A percentile compares a stretch with the other conserved stretches of the same genome.
phyloP scores from a whole-genome alignment of 768 basidiomycete species.

The Boletus coccyginus region DNA sequence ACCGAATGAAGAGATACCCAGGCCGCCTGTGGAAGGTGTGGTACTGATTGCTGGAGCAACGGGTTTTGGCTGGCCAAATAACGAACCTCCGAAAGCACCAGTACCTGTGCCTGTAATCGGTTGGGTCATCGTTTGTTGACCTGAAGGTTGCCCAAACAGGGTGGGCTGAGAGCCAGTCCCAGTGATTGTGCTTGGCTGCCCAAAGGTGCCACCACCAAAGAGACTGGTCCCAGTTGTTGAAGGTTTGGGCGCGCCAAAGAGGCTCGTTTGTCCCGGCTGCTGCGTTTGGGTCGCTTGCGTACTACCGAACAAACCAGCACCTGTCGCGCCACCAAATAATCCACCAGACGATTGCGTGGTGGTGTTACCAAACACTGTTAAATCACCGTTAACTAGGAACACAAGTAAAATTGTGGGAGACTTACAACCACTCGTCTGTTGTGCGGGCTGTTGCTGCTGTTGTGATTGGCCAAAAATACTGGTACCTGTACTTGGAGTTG shows the following conservation, averaged over 20 bases:
- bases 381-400: constrained; percentile 8
- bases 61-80: constrained; percentile 53
- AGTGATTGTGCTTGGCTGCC: constrained; percentile 37
- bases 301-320: constrained; percentile 34
- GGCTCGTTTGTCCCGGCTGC: constrained; percentile 33
- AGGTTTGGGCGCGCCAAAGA: constrained; percentile 31
- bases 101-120: constrained; percentile 31
- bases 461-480: constrained; percentile 34
- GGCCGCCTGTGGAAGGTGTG: constrained; percentile 38
- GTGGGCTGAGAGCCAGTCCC: constrained; percentile 29
- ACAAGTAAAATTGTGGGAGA: not conserved
- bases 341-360: constrained; percentile 29
- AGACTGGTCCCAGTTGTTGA: constrained; percentile 34
- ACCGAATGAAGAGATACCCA: constrained; percentile 42
- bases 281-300: constrained; percentile 37
- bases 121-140: constrained; percentile 41
- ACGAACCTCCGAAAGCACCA: constrained; percentile 36
- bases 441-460: constrained; percentile 39
- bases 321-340: constrained; percentile 37
- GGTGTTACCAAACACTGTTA: constrained; percentile 38
- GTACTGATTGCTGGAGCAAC: constrained; percentile 47
- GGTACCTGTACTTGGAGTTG: constrained; percentile 16
- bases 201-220: constrained; percentile 53
- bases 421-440: constrained; percentile 38
- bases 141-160: constrained; percentile 54